Base-by-base conservation (phyloP, 73 alveolate species). In the Loxodes magnus region DNA sequence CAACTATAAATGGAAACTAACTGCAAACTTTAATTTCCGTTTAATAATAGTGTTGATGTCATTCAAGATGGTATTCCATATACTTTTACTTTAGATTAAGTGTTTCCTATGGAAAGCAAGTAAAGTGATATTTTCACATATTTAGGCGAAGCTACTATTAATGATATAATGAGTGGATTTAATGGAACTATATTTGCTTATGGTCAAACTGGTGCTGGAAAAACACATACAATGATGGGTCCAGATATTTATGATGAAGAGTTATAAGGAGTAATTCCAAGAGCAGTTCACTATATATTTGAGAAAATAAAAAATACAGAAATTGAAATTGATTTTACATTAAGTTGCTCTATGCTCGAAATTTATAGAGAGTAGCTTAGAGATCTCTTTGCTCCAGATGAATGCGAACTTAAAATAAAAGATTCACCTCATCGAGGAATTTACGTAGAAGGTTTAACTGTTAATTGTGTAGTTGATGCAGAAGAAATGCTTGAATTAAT, bases 141-240 rank as follows among this genome's bases (percentile, higher is more conserved):
- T 25, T 75, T 79, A 51, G 58, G 46, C 9, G 66, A 77, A 21
- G 82, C 71, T 1, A 90, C 90, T 27, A 55, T 61, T 35, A 90
- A 77, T 79, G 6, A 86, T 38, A 84, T 87, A 34, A 64, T 89
- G 43, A 92, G 86, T 51, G 96, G 96, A 4, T 90, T 78, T 71
- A 90, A 90, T 57, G 89, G 93, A 33, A 84, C 98, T 0, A 70
- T 90, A 20, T 90, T 90, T 64, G 94, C 96, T 35, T 90, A 90
- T 63, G 98, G 98, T 1, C 80, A 84, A 60, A 90, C 98, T n/a
- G 98, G 96, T 5, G 63, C 91, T 10, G 98, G 98, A 37, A 90
- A 90, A 56, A 90, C 98, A 9, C 87, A 80, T 63, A 81, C 96
- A 22, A 90, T 90, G 94, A 85, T 90, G 60, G 98, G 98, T 0